Evolutionary conservation across 257 asterid genomes (phyloP).

Genomic region (Ajuga chamaepitys): DNA sequence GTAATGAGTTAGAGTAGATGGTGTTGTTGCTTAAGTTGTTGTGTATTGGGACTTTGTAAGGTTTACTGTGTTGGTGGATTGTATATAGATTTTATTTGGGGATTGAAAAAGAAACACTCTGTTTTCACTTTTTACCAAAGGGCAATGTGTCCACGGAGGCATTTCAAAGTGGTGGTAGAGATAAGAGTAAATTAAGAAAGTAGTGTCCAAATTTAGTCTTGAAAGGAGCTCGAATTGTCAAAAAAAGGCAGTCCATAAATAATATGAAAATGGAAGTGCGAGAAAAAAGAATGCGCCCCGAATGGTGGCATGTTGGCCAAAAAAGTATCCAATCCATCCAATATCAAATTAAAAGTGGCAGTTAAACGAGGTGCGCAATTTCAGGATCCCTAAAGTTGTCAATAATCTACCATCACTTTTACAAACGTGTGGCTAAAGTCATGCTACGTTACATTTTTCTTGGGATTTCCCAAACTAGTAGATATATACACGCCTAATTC

Average conservation of each 20-base stretch:
- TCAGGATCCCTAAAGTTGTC: constrained; percentile 35
- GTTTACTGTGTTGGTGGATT: constrained; percentile 22
- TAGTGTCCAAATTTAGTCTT: too few species aligned
- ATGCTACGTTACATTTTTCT: constrained; percentile 26
- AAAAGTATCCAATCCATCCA: not conserved
- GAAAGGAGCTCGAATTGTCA: too few species aligned
- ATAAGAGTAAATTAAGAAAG: too few species aligned
- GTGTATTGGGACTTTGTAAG: constrained; percentile 2
- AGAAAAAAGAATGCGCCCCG: constrained; percentile 11
- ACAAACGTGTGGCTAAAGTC: constrained; percentile 57
- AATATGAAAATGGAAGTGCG: too few species aligned
- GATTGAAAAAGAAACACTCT: not conserved
- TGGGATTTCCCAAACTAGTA: constrained; percentile 37
- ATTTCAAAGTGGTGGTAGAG: too few species aligned
- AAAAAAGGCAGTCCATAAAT: too few species aligned
- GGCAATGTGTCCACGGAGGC: too few species aligned
- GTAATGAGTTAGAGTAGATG: constrained; percentile 21
- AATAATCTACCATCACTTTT: constrained; percentile 28
- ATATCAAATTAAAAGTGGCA: not conserved
- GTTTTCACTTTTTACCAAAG: not conserved
- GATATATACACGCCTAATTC: not conserved
- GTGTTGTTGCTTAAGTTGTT: constrained; percentile 19
- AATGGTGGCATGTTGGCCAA: constrained; percentile 22
- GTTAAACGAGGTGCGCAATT: constrained; percentile 44
- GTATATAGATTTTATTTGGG: constrained; percentile 40